A percentile compares a stretch with the other conserved stretches of the same genome.
Conservation (phyloP, 176 grass and related monocot species). For the maize (Zea mays) region DNA sequence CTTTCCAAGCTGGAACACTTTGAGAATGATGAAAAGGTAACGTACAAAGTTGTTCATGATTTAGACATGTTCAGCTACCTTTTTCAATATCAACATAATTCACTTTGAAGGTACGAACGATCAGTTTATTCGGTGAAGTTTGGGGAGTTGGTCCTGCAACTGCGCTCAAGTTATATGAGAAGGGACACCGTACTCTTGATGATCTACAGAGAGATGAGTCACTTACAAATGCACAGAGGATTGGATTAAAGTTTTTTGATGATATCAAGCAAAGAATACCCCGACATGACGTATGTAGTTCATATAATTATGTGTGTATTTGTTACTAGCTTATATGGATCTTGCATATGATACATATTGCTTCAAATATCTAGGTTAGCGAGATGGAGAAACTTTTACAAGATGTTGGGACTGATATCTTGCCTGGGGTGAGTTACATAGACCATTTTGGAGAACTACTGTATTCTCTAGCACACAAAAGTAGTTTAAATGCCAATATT, state of each 20-base stretch:
- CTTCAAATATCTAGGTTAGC: slow-evolving; percentile 56
- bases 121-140: slow-evolving; percentile 92
- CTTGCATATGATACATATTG: slow-evolving; percentile 22
- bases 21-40: slow-evolving; percentile 98
- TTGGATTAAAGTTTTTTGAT: slow-evolving; percentile 81
- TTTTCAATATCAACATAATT: slow-evolving; percentile 23
- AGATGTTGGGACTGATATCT: slow-evolving; percentile 68
- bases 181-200: slow-evolving; percentile 85
- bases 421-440: slow-evolving; percentile 67
- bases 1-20: slow-evolving; percentile 94
- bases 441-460: slow-evolving; percentile 20
- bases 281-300: slow-evolving; percentile 56
- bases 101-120: slow-evolving; percentile 61
- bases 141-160: slow-evolving; percentile 96
- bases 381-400: slow-evolving; percentile 89
- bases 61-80: slow-evolving; percentile 11
- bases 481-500: slow-evolving; percentile 13
- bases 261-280: slow-evolving; percentile 96
- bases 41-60: neutral
- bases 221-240: slow-evolving; percentile 71
- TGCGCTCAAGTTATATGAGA: slow-evolving; percentile 92
- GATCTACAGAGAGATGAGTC: slow-evolving; percentile 79
- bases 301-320: slow-evolving; percentile 9
- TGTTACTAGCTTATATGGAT: neutral
- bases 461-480: slow-evolving; percentile 5